Percentiles rank a stretch among this genome's conserved stretches.
Evolutionary conservation across 2,329 filamentous ascomycete species (phyloP).

Genomic region (Metarhizium sp.): DNA sequence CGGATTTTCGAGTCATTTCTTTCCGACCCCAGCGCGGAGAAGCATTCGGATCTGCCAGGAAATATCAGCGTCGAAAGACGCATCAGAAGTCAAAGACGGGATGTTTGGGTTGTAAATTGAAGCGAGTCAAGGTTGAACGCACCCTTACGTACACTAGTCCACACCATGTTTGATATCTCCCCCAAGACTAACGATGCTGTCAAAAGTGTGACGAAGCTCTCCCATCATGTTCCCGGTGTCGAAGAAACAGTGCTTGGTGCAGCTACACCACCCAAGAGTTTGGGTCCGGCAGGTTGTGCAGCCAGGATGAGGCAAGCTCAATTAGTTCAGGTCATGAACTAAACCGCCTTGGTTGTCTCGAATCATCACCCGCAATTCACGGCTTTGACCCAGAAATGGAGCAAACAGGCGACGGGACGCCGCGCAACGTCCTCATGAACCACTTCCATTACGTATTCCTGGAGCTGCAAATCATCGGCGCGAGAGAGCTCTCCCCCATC

Average conservation of each 20-base stretch:
- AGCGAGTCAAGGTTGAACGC: slow-evolving; percentile 13
- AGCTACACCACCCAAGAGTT: not conserved
- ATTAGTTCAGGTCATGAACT: no score
- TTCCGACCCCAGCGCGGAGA: not conserved
- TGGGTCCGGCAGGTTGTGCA: no score
- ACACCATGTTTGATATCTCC: not conserved
- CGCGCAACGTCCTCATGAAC: slow-evolving; percentile 9
- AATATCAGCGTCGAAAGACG: slow-evolving; percentile 11
- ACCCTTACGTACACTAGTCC: not conserved
- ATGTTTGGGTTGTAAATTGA: slow-evolving; percentile 13
- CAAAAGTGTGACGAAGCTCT: slow-evolving; percentile 3
- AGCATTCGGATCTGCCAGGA: no score
- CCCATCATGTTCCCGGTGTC: not conserved
- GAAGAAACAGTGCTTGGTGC: not conserved
- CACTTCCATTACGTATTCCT: slow-evolving; percentile 9
- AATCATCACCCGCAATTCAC: not conserved
- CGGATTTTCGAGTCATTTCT: slow-evolving; percentile 1
- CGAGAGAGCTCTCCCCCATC: slow-evolving; percentile 5
- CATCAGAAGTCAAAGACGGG: slow-evolving; percentile 13
- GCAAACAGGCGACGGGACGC: slow-evolving; percentile 7
- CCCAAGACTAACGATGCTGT: not conserved
- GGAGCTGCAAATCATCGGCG: slow-evolving; percentile 2
- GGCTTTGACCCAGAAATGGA: not conserved
- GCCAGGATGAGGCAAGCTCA: no score
- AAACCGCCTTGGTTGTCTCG: no score